Evolutionary conservation across 371 early-diverging fungal genomes (phyloP), one percentile per base, ranked within the genome.

Genomic region (Mucor sp.): DNA sequence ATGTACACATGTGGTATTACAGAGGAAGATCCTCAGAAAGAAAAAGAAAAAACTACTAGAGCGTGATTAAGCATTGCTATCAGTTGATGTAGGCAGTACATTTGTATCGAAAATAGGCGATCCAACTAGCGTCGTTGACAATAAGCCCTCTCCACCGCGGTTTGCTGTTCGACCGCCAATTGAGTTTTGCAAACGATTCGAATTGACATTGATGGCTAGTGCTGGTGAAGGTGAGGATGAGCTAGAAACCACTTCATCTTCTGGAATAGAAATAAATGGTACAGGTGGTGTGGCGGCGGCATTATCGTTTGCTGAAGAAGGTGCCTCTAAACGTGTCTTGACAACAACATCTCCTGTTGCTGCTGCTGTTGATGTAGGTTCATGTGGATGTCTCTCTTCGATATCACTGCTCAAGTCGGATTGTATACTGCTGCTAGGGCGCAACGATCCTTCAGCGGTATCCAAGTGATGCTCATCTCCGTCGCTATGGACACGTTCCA

Each of bases 121-220:
- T 4, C 53, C 68, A 12, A 68, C 68, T 14, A 68, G 21, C 6
- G 68, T 68, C 7, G 63, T 50, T 0, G 68, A 68, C 19, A 68
- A 23, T 32, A 68, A 63, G 19, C 60, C n/a, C 48, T 68, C 68
- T 6, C 63, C 32, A 15, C 32, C 37, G 30, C 68, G 28, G 2
- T 19, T 23, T 44, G 19, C 9, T 47, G 41, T 17, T 41, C 41
- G 41, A 5, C 37, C 30, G 14, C 55, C 15, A 39, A 43, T 27
- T n/a, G 59, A 17, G 6, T 14, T 37, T 66, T 33, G 60, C 27
- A n/a, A 37, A 59, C 1, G 48, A 35, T 50, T 37, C 9, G 32
- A n/a, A 23, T 14, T 62, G 7, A 48, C n/a, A 14, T 30, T 48
- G 6, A 62, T 48, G 0, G 47, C 48, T 14, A 28, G 30, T 32